Conservation (phyloP, 148 eudicot genomes). For the Rhododendron ferrugineum region DNA sequence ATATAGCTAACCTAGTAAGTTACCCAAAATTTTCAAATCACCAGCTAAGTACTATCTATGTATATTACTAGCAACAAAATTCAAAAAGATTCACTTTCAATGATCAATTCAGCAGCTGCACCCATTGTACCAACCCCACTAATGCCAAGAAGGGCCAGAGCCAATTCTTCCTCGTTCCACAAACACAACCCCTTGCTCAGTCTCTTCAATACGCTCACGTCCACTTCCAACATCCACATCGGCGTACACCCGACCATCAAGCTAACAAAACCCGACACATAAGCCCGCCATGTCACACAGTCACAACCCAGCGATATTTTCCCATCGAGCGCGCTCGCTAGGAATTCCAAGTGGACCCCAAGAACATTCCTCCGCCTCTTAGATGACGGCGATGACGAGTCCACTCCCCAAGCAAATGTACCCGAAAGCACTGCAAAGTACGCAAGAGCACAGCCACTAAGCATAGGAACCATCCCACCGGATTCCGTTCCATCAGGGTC, state of each 20-base stretch:
- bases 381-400: conserved; percentile 29
- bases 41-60: conserved; percentile 26
- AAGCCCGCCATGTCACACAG: conserved; percentile 68
- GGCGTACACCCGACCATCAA: conserved; percentile 77
- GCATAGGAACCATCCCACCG: conserved; percentile 48
- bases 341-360: conserved; percentile 54
- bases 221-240: conserved; percentile 62
- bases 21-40: conserved; percentile 13
- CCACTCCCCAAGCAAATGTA: conserved; percentile 77
- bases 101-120: conserved; percentile 81
- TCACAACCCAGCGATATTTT: conserved; percentile 82
- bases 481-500: conserved; percentile 27
- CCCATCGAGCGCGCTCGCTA: conserved; percentile 77
- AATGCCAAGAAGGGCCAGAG: conserved; percentile 54
- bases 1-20: neutral
- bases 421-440: conserved; percentile 75
- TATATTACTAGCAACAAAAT: conserved; percentile 10
- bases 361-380: conserved; percentile 45
- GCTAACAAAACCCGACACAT: conserved; percentile 70
- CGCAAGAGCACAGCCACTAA: conserved; percentile 77
- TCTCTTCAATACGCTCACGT: conserved; percentile 58
- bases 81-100: conserved; percentile 26
- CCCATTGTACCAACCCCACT: conserved; percentile 67
- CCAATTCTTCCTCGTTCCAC: conserved; percentile 76
- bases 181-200: conserved; percentile 64